Evolutionary conservation across 2,329 filamentous ascomycete genomes (phyloP), one percentile per base, ranked within the genome.

Genomic region (Phialocephala sp.): DNA sequence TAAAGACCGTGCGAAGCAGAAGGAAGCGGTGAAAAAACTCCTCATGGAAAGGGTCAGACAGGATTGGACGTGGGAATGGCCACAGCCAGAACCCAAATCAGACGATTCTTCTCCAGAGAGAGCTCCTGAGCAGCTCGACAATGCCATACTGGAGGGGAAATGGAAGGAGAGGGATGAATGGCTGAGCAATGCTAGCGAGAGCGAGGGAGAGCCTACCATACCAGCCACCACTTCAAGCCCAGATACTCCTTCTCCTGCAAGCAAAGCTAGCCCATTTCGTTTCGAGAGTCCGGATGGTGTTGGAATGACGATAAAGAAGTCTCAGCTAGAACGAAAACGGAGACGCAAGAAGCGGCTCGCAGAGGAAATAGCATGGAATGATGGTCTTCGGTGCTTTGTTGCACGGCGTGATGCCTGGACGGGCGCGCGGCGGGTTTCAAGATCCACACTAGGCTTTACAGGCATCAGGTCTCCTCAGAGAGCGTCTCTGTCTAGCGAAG

Each of bases 331-430:
- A 12, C 70, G 72, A n/a, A 75, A 88, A 68, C 62, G 82, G 82
- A 32, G 79, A 73, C 61, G 75, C 22, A 77, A 71, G 57, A 85
- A 82, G 71, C 84, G 82, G 58, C 75, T 87, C 59, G 84, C 86
- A 67, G 86, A 88, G 63, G 90, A 92, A 79, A 85, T 88, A 79
- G 77, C 81, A 36, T 96, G 91, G 89, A 98, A 97, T 73, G 83
- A 89, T 43, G 94, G 94, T 0, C 77, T 97, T 64, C 85, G 88
- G n/a, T 91, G 90, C 76, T 98, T 92, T 79, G 86, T 89, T 66
- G 86, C 89, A 36, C 84, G 92, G 65, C 85, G 94, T 58, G 88
- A 97, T 79, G 89, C 88, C 8, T 98, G 94, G 94, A 94, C 93
- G 0, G 90, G 91, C 37, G 94, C 93, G 37, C 85, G 85, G 68